Conservation (phyloP, 495 filamentous ascomycete species). For the Aspergillus nanangensis region DNA sequence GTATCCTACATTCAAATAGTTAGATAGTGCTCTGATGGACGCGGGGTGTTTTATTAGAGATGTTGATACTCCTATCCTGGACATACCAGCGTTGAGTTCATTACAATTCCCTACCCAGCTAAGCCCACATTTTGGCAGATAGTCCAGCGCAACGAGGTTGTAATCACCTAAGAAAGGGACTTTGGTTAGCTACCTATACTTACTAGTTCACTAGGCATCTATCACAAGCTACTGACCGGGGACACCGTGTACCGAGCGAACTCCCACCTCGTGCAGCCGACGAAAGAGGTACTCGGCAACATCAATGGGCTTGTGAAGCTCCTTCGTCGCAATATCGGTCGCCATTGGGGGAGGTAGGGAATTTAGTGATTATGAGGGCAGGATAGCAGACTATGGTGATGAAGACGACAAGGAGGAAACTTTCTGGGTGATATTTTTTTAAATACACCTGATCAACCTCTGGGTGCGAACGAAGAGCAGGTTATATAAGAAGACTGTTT, state of each 20-base stretch:
- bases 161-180: constrained; percentile 28
- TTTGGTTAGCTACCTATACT: constrained; percentile 1
- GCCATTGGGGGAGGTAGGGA: constrained; percentile 33
- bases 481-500: constrained; percentile 4
- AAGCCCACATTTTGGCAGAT: constrained; percentile 53
- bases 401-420: too few species aligned
- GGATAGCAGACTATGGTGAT: too few species aligned
- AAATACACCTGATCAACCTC: too few species aligned
- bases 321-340: constrained; percentile 49
- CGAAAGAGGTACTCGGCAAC: constrained; percentile 60
- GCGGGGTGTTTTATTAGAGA: neutral
- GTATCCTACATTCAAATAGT: constrained; percentile 44
- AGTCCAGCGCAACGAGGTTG: constrained; percentile 56
- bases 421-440: too few species aligned
- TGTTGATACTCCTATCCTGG: neutral
- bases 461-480: neutral
- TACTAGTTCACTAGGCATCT: too few species aligned
- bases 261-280: constrained; percentile 58
- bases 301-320: constrained; percentile 52
- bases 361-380: too few species aligned
- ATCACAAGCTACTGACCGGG: constrained; percentile 55
- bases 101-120: constrained; percentile 67
- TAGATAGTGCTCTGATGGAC: neutral
- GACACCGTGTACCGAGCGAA: constrained; percentile 59
- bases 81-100: constrained; percentile 61